Evolutionary conservation across 805 yeast genomes (phyloP), one percentile per base, ranked within the genome.

Genomic region (Wickerhamomyces chambardii): DNA sequence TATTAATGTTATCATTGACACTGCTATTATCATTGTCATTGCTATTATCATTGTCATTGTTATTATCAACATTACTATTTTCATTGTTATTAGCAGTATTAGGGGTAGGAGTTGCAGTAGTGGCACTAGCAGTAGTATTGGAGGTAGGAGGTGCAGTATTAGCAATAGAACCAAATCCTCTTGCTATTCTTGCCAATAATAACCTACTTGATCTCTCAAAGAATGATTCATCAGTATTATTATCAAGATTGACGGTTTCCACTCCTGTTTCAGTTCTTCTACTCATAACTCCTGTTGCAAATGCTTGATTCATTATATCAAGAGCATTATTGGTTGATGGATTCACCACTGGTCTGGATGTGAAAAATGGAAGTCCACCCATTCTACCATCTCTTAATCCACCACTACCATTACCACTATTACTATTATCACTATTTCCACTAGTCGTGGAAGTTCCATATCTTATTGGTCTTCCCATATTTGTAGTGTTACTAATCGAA

Each of bases 191-290:
- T 21, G 19, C 31, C n/a, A 18, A 27, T 5, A 28, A 15, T 15
- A 29, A 12, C 5, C 22, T 22, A 15, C 35, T 33, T 28, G 28
- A 33, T 15, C 27, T 22, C 6, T 28, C 30, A 15, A 15, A 21
- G 22, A 28, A 28, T 28, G 29, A 28, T 12, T 16, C 26, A 8
- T 16, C 15, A 11, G 30, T 15, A 5, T n/a, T n/a, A 17, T 38
- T 32, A 2, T 36, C 38, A 12, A 44, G 21, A 24, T 44, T 41
- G 9, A 38, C 27, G 3, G 54, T 49, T 27, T 47, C 47, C 17
- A 49, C 54, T 4, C 51, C 50, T 15, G 38, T 35, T 17, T 38
- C 34, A 5, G 51, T 46, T 42, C 54, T 40, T 37, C 45, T 42
- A 27, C 51, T 46, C 1, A 44, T 39, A 17, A 47, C 48, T 10